Evolutionary conservation across 2,329 filamentous ascomycete genomes (phyloP), one percentile per base, ranked within the genome.

Genomic region (Geoglossum cookeanum): DNA sequence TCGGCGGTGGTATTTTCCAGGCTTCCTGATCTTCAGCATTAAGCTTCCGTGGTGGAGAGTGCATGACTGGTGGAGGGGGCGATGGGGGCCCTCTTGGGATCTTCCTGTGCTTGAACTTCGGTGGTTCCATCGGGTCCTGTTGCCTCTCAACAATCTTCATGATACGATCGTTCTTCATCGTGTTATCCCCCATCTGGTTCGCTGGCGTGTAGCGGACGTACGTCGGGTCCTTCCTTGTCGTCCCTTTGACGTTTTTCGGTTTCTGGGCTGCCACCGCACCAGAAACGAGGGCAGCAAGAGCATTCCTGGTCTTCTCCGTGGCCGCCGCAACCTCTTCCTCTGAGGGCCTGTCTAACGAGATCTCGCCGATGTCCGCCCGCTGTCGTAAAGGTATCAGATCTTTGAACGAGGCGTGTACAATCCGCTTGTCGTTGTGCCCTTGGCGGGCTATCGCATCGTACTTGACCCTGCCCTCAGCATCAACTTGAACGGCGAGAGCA

Each of bases 61-160:
- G 90, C 81, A 98, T 87, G 54, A 98, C 81, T 1, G 92, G 92
- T 15, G 92, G 87, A 0, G 92, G 92, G 2, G 92, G 92, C 55
- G 85, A 92, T 0, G 91, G 90, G 8, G 92, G 90, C 39, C 91
- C 90, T 64, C 88, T 80, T 8, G 91, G 91, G 58, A 98, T 94
- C 73, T 96, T 95, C 76, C 97, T 97, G 73, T 96, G 88, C 71
- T 97, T 97, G 74, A 97, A 96, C 66, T 96, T 97, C 1, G 92
- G 91, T 1, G 92, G 92, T 67, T 96, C 91, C 84, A 96, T 86
- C 0, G 92, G 92, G 70, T 98, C 92, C 63, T 84, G 78, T 69
- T 97, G 91, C 58, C 88, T 78, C 69, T 96, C 88, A 42, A 96
- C 88, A 70, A 98, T 97, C 75, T 97, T 97, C 80, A 98, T 94